A percentile compares a stretch with the other conserved stretches of the same genome.
Evolutionary conservation across 192 early-diverging fungal species (phyloP).

Genomic region (Cetraspora pellucida): DNA sequence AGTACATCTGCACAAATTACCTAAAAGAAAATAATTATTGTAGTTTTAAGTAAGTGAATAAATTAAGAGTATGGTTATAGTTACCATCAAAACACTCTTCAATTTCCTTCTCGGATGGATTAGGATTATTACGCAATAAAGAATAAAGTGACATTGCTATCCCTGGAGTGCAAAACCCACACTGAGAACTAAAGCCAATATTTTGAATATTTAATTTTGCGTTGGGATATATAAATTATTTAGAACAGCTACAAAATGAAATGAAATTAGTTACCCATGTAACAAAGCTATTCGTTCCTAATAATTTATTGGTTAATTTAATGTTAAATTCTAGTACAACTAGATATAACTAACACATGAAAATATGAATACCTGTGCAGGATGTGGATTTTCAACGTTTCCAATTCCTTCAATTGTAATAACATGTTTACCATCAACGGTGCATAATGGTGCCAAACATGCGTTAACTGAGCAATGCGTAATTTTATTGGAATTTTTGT

Average conservation of each 20-base stretch:
- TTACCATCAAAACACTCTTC: conserved; percentile 82
- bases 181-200: conserved; percentile 62
- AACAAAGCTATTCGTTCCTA: conserved; percentile 34
- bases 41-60: not conserved
- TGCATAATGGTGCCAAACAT: conserved; percentile 71
- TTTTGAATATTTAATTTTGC: not conserved
- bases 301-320: not conserved
- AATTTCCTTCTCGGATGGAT: conserved; percentile 69
- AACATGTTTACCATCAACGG: conserved; percentile 74
- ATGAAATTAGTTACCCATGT: conserved; percentile 16
- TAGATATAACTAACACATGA: not conserved
- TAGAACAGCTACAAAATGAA: not conserved
- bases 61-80: not conserved
- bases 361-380: conserved; percentile 71
- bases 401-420: conserved; percentile 81
- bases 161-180: conserved; percentile 91
- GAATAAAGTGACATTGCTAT: conserved; percentile 89
- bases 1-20: conserved; percentile 89
- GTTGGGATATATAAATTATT: too few relatives aligned
- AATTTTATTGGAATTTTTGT: conserved; percentile 37
- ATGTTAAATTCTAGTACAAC: not conserved
- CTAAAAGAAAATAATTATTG: not conserved
- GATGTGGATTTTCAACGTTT: conserved; percentile 65
- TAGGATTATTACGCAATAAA: conserved; percentile 70
- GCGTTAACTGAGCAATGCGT: conserved; percentile 56